These are phyloP conservation scores for Geotrichum europaeum DNA, from an alignment of 1,139 yeast species.

Conservation along the genomic window DNA sequence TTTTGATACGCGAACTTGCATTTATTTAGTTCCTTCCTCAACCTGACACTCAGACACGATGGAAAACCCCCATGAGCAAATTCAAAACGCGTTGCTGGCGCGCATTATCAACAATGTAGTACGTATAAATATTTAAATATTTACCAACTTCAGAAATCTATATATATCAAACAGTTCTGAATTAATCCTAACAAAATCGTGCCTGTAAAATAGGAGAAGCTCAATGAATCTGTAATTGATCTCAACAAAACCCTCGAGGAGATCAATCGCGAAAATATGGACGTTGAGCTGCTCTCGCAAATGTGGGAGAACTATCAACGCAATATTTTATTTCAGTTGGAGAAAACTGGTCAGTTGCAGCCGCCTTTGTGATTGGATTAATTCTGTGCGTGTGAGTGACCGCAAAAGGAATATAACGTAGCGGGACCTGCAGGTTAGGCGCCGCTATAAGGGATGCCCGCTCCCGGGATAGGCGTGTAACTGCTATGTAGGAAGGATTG, in stretches of 20 bases:
- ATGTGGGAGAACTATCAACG: constrained; percentile 78
- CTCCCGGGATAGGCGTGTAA: too few relatives aligned
- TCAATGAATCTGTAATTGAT: constrained; percentile 64
- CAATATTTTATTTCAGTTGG: constrained; percentile 65
- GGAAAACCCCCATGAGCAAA: constrained; percentile 90
- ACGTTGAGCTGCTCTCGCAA: constrained; percentile 66
- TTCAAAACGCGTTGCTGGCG: constrained; percentile 69
- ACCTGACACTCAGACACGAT: constrained; percentile 32
- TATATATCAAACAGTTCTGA: background rate
- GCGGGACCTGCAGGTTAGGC: too few relatives aligned
- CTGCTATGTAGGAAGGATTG: too few relatives aligned
- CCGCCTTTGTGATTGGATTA: constrained; percentile 41
- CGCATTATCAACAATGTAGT: constrained; percentile 71
- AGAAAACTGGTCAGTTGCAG: constrained; percentile 60
- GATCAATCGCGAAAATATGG: constrained; percentile 60
- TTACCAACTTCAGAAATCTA: background rate
- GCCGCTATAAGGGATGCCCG: too few relatives aligned
- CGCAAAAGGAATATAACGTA: too few relatives aligned
- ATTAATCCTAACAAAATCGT: background rate
- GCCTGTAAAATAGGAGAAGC: constrained; percentile 42
- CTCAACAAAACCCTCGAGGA: constrained; percentile 56
- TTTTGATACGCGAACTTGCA: background rate
- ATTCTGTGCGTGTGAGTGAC: too few relatives aligned
- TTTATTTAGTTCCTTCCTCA: background rate
- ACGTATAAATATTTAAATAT: constrained; percentile 9